Base-by-base conservation (phyloP, 768 basidiomycete genomes). In the Boletus sp. region DNA sequence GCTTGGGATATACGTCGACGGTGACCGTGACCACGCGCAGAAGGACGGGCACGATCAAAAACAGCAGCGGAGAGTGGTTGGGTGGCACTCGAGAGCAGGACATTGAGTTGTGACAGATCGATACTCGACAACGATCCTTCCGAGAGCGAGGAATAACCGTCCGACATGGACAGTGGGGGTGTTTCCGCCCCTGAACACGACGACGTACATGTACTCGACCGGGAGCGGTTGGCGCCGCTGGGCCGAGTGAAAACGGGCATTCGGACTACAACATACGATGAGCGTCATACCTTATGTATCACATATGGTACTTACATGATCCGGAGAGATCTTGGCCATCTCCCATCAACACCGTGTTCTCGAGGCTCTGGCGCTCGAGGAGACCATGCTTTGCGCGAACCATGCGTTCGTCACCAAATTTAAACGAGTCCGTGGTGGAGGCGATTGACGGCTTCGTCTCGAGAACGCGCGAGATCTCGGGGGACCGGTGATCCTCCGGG, bases 61-160 rank as follows among this genome's bases (percentile, higher is more conserved):
- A 74, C 70, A 8, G 68, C 70, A 21, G 66, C 78, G 9, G 81
- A 74, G 30, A 74, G 64, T 0, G 84, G 82, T 38, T 82, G 75
- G 0, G 83, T 80, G 0, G 77, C 66, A 44, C 83, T 84, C 5
- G 83, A 68, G 17, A 92, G 76, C 17, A 82, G 68, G 4, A 72
- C 57, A 56, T 83, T 83, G 51, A 92, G 67, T 2, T 83, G 82
- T 0, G 79, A 77, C 2, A 90, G 66, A 66, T 92, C 89, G 52
- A 90, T 83, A 70, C 88, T 90, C 0, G 87, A 89, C 66, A 87
- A 82, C 0, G 89, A 91, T 32, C 84, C 85, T 5, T 83, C 86
- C 0, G 84, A 87, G 44, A 83, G 70, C 0, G 79, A 72, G 2
- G 83, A 88, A 1, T 85, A 85, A 3, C 82, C 82, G 54, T 89